Conservation (phyloP, 805 yeast genomes). For the Candida sanyiensis region DNA sequence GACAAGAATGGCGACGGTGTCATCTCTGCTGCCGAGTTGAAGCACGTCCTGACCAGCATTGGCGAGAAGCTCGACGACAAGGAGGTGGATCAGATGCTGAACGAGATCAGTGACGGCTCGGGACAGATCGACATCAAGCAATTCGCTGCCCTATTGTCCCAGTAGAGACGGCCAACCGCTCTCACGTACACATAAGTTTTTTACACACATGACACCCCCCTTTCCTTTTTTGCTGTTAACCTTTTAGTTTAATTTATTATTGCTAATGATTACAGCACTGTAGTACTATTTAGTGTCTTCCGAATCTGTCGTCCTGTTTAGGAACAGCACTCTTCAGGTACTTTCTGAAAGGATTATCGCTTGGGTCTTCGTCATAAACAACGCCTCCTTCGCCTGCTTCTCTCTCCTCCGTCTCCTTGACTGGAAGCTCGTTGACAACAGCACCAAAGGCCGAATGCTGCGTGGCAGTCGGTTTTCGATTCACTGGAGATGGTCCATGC, state of each 20-base stretch:
- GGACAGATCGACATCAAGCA: slow-evolving; percentile 97
- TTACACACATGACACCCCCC: too few species aligned
- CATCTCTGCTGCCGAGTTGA: slow-evolving; percentile 92
- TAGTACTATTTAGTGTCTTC: slow-evolving; percentile 12
- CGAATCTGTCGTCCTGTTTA: slow-evolving; percentile 30
- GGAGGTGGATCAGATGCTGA: slow-evolving; percentile 95
- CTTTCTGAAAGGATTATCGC: slow-evolving; percentile 32
- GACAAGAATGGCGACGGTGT: slow-evolving; percentile 94
- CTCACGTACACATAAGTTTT: too few species aligned
- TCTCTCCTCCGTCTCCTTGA: background rate
- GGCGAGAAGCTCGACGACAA: slow-evolving; percentile 96
- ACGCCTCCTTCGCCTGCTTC: slow-evolving; percentile 2
- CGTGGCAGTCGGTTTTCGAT: slow-evolving; percentile 10
- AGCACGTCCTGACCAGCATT: slow-evolving; percentile 94
- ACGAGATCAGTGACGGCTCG: slow-evolving; percentile 92
- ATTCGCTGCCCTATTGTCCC: slow-evolving; percentile 85
- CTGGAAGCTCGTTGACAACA: slow-evolving; percentile 1
- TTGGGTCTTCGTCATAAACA: slow-evolving; percentile 17
- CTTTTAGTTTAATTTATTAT: background rate
- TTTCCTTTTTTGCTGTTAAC: too few species aligned
- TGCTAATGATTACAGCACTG: background rate
- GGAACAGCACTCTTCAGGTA: slow-evolving; percentile 36
- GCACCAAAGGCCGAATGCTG: background rate
- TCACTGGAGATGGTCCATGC: slow-evolving; percentile 8
- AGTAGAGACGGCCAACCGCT: slow-evolving; percentile 32